A percentile compares a stretch with the other conserved stretches of the same genome.
Evolutionary conservation across 2,329 filamentous ascomycete species (phyloP).

Genomic region (Cadophora malorum): DNA sequence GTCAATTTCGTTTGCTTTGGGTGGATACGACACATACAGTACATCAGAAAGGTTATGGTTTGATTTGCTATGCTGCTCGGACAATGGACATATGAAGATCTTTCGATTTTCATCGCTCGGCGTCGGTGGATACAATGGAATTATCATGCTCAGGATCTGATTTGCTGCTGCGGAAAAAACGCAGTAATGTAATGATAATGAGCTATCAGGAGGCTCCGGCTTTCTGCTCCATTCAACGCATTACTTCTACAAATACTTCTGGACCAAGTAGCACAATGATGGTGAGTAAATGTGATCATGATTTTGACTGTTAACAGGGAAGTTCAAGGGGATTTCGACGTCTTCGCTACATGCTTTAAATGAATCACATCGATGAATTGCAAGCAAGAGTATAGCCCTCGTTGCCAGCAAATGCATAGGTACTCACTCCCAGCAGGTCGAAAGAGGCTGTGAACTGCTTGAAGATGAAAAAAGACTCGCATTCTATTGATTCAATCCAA

Average conservation of each 20-base stretch:
- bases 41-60: slow-evolving; percentile 11
- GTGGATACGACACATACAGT: slow-evolving; percentile 9
- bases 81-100: neutral
- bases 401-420: too few relatives aligned
- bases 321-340: too few relatives aligned
- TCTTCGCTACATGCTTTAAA: too few relatives aligned
- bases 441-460: too few relatives aligned
- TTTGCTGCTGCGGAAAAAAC: slow-evolving; percentile 6
- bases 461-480: neutral
- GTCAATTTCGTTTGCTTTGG: slow-evolving; percentile 10
- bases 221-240: slow-evolving; percentile 13
- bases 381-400: too few relatives aligned
- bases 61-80: slow-evolving; percentile 7
- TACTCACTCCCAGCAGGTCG: too few relatives aligned
- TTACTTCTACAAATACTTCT: neutral
- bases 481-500: neutral
- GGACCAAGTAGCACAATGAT: too few relatives aligned
- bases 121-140: slow-evolving; percentile 13
- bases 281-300: too few relatives aligned
- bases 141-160: slow-evolving; percentile 12
- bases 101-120: slow-evolving; percentile 4
- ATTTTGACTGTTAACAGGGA: neutral
- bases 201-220: slow-evolving; percentile 8
- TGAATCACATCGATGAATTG: too few relatives aligned
- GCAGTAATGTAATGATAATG: slow-evolving; percentile 10